These are phyloP conservation scores for Fagopyrum esculentum DNA, from an alignment of 148 eudicot genomes.

Conservation along the genomic window DNA sequence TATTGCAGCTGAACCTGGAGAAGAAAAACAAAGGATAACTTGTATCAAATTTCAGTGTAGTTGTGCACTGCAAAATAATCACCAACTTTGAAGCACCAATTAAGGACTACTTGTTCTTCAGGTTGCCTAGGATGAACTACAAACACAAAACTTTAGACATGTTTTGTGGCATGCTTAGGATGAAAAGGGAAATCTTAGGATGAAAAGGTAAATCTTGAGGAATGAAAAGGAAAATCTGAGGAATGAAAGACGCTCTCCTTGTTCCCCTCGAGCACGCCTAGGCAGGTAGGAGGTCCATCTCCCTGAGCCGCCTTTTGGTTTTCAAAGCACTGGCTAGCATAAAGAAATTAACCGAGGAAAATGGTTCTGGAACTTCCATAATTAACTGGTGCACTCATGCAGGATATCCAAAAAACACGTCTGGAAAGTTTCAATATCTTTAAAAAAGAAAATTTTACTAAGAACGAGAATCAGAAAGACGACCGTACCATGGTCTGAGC, in stretches of 20 bases:
- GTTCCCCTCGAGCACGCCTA: no score
- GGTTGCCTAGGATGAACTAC: no score
- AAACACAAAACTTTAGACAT: no score
- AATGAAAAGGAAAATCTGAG: no score
- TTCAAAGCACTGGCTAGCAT: not conserved
- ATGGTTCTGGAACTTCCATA: not conserved
- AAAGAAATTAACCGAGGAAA: not conserved
- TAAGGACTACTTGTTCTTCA: no score
- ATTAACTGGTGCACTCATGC: not conserved
- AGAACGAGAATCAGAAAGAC: conserved; percentile 1
- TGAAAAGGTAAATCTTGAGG: no score
- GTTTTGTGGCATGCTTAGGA: no score
- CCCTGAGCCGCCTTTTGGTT: not conserved
- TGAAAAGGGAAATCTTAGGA: no score
- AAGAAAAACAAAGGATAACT: not conserved
- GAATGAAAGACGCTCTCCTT: no score
- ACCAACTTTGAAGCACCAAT: not conserved
- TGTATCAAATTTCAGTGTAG: no score
- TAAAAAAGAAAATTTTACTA: not conserved
- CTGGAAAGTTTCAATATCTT: not conserved
- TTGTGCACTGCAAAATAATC: not conserved
- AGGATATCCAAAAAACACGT: not conserved
- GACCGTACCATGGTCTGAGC: conserved; percentile 79
- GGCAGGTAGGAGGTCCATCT: not conserved
- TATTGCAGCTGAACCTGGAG: conserved; percentile 54